These are phyloP conservation scores for Domatiomyces globalis DNA, from an alignment of 2,329 filamentous ascomycete genomes.

Conservation along the genomic window DNA sequence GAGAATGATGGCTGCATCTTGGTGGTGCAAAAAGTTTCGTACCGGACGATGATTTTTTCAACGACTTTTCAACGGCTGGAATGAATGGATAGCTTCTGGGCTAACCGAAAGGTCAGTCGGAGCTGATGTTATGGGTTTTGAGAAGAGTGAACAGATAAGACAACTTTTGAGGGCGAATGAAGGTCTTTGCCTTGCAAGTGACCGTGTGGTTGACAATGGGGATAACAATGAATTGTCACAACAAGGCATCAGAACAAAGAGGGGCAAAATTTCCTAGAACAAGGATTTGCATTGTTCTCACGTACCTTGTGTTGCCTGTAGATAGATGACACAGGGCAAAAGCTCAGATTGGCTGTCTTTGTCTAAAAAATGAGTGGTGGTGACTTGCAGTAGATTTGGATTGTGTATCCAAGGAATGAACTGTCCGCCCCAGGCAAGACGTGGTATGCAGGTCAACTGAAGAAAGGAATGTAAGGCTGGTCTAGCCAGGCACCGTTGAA, in stretches of 20 bases:
- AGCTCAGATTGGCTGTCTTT: conserved; percentile 1
- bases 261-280: neutral
- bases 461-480: conserved; percentile 1
- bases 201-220: neutral
- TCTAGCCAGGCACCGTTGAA: conserved; percentile 4
- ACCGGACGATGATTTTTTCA: conserved; percentile 3
- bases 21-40: conserved; percentile 2
- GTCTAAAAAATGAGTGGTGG: conserved; percentile 6
- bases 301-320: neutral
- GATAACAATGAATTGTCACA: neutral
- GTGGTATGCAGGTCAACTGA: neutral
- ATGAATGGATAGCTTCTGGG: conserved; percentile 1
- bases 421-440: conserved; percentile 16
- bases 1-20: conserved; percentile 7
- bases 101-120: conserved; percentile 6
- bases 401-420: conserved; percentile 10
- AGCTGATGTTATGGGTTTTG: neutral
- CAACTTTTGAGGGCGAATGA: neutral
- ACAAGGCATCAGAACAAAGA: conserved; percentile 6
- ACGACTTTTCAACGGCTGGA: neutral
- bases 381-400: conserved; percentile 5
- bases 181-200: neutral
- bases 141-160: neutral
- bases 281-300: neutral
- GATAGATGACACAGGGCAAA: neutral